Evolutionary conservation across 1,284 basidiomycete genomes (phyloP).

Genomic region (Omphalotus olearius): DNA sequence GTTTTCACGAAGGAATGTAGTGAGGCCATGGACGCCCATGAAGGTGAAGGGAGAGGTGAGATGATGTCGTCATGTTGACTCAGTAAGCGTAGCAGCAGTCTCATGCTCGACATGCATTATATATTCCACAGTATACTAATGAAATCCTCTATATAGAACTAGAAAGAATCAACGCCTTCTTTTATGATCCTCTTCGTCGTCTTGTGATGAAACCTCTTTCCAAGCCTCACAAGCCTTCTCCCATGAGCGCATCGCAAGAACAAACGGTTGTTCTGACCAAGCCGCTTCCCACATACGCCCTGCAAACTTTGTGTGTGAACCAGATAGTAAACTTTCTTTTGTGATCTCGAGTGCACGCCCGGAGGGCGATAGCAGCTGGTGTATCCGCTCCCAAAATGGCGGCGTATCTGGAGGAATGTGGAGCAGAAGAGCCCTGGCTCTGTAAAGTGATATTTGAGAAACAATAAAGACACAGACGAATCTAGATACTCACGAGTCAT

Average conservation of each 20-base stretch:
- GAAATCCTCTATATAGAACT: too few species aligned
- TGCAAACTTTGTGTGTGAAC: conserved; percentile 48
- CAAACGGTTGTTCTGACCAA: conserved; percentile 46
- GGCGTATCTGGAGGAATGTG: conserved; percentile 34
- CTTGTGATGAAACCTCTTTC: too few species aligned
- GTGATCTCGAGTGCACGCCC: conserved; percentile 41
- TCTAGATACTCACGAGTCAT: conserved; percentile 33
- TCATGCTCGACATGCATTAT: too few species aligned
- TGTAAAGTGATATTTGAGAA: neutral
- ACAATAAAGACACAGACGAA: neutral
- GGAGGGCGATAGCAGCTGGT: conserved; percentile 46
- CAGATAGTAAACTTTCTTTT: conserved; percentile 44
- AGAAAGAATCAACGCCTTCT: too few species aligned
- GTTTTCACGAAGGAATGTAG: conserved; percentile 76
- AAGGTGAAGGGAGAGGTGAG: neutral
- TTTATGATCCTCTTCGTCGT: too few species aligned
- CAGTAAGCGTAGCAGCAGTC: too few species aligned
- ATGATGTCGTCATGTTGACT: neutral
- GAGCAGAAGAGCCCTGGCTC: conserved; percentile 35
- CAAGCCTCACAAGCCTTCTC: conserved; percentile 41
- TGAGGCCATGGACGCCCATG: conserved; percentile 83
- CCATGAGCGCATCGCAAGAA: conserved; percentile 45
- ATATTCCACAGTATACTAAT: too few species aligned
- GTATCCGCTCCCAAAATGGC: conserved; percentile 41
- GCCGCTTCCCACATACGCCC: conserved; percentile 51